Base-by-base conservation (phyloP, 169 alveolate genomes). In the Haemoproteus tartakovskyi region DNA sequence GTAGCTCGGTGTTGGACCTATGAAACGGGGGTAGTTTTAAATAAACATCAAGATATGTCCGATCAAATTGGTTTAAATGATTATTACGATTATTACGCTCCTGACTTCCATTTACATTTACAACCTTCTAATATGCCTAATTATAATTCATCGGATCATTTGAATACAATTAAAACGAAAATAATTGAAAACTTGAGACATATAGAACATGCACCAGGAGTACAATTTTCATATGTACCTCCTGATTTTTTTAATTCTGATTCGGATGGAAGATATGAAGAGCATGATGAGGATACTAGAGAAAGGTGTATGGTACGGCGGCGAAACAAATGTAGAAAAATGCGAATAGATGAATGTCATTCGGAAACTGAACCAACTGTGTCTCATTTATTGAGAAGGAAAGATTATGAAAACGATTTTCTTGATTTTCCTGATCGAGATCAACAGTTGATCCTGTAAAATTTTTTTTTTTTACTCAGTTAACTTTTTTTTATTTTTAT, bases 1-100 rank as follows among this genome's bases (percentile, higher is more conserved):
- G 99, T 98, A 3, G 97, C 99, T 0, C 86, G 99, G 56, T 95
- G 99, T 80, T 98, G 99, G 99, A 97, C 99, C 14, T 95, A 97
- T 87, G 99, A 98, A 87, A 98, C 99, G 2, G 98, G 98, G 0
- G 94, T 95, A 12, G 95, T 95, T 19, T 89, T 98, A 12, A 96
- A 91, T 43, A 63, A 78, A 19, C 93, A 94, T 41, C 93, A 92
- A 57, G 95, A 94, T 12, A 89, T 97, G 81, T 90, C 95, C 37
- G 93, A 92, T 54, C 94, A 94, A 41, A 93, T 96, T 50, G 97
- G 99, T 2, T 85, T 94, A 79, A 95, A 95, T 60, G 99, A 96
- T 48, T 98, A 92, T 84, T 95, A 95, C 82, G 98, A 95, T 64
- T 95, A 95, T 89, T 97, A 93, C 89, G 99, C 98, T 0, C 98